Base-by-base conservation (phyloP, 169 alveolate species). In the Eimeria falciformis region DNA sequence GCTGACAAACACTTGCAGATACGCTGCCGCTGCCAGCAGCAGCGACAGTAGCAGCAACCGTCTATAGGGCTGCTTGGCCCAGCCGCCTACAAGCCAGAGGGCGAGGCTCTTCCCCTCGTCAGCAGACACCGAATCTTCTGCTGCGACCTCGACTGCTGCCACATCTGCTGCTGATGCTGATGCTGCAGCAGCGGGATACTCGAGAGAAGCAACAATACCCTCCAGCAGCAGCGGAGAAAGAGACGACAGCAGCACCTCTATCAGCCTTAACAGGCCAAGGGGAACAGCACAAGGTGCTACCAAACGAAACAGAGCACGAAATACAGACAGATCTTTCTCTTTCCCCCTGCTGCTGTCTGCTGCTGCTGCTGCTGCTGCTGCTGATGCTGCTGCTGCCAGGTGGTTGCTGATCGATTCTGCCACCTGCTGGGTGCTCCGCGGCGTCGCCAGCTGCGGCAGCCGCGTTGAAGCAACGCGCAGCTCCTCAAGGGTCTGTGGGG, bases 181-280 rank as follows among this genome's bases (percentile, higher is more conserved):
- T 50, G 58, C 5, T 25, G 46, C 46, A 37, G n/a, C 46, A 5
- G 9, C 46, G 23, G 77, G 11, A 58, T 27, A 17, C 77, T 79
- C 89, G n/a, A 79, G 33, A 45, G 75, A 50, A 18, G 89, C 89
- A n/a, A 79, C 89, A 1, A 79, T 25, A 29, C 75, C 53, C 27
- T 55, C 47, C 46, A 79, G 89, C 46, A 79, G 75, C 75, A 79
- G 45, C 9, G 89, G 89, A 40, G 69, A 58, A 9, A 50, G 27
- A 12, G 89, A 56, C 18, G 89, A 56, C 65, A 79, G 89, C 75
- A 79, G 73, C 58, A 79, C 58, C 14, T 79, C 89, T 29, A 79
- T 73, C 75, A 79, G 75, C 53, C 89, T 50, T 23, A 79, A 56
- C 37, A 50, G 11, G 43, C 77, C 73, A 33, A 79, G 75, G 53